phyloP scores from a whole-genome alignment of 192 early-diverging fungal species.

The Geosiphon pyriformis region DNA sequence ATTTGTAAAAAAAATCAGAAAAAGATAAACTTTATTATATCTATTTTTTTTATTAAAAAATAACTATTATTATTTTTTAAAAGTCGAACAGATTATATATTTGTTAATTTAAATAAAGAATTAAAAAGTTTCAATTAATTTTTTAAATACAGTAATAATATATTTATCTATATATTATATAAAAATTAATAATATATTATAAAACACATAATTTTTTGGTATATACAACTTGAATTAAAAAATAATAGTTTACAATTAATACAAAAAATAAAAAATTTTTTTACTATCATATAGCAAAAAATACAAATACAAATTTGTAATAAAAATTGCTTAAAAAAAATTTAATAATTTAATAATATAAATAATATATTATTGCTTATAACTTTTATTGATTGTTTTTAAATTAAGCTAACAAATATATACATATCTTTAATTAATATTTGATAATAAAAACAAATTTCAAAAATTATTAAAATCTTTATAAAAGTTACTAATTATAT shows the following conservation, averaged over 20 bases:
- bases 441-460: background rate
- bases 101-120: background rate
- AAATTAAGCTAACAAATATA: background rate
- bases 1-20: conserved; percentile 11
- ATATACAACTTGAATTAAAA: background rate
- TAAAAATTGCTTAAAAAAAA: background rate
- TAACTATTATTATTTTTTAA: background rate
- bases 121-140: conserved; percentile 6
- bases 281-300: background rate
- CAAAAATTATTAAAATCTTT: conserved; percentile 9
- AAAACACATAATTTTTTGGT: conserved; percentile 10
- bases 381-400: conserved; percentile 1
- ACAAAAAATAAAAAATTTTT: conserved; percentile 1
- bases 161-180: conserved; percentile 1
- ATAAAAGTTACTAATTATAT: conserved; percentile 4
- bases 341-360: conserved; percentile 5
- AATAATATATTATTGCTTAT: background rate
- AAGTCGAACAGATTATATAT: conserved; percentile 5
- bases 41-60: background rate
- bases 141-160: conserved; percentile 5
- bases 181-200: background rate
- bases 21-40: conserved; percentile 5
- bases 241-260: conserved; percentile 6
- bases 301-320: conserved; percentile 3
- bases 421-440: background rate